Evolutionary conservation across 768 basidiomycete species (phyloP).

Genomic region (Mycena venus): DNA sequence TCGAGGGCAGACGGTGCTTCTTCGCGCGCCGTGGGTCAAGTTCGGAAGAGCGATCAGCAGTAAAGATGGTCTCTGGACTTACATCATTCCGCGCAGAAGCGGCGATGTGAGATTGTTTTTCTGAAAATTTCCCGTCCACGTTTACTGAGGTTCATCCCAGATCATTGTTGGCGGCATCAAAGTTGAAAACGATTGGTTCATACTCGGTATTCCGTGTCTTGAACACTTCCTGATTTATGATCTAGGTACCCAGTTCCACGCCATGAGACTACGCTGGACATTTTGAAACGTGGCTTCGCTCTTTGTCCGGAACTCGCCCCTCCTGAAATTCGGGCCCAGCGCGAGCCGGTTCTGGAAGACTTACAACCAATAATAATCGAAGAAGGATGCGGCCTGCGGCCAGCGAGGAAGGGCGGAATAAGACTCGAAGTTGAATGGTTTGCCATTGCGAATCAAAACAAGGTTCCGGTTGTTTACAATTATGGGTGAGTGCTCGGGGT

Average conservation of each 20-base stretch:
- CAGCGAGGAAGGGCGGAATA: slow-evolving; percentile 76
- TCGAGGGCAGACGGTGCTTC: slow-evolving; percentile 86
- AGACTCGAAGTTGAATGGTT: slow-evolving; percentile 21
- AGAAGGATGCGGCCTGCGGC: slow-evolving; percentile 74
- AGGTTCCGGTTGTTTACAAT: slow-evolving; percentile 55
- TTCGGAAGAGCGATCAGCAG: slow-evolving; percentile 65
- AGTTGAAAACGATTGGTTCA: slow-evolving; percentile 71
- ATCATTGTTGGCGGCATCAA: slow-evolving; percentile 76
- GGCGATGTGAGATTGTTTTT: slow-evolving; percentile 59
- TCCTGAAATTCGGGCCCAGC: slow-evolving; percentile 60
- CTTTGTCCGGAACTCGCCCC: slow-evolving; percentile 72
- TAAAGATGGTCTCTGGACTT: slow-evolving; percentile 62
- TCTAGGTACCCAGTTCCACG: slow-evolving; percentile 75
- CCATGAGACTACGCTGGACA: slow-evolving; percentile 70
- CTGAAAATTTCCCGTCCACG: background rate
- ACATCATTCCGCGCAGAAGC: slow-evolving; percentile 73
- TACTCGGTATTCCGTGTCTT: background rate
- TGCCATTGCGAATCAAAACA: slow-evolving; percentile 10
- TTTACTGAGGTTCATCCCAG: slow-evolving; percentile 36
- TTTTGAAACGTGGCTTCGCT: slow-evolving; percentile 64
- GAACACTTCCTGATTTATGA: background rate
- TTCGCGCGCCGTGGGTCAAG: slow-evolving; percentile 77
- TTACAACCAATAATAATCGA: slow-evolving; percentile 61
- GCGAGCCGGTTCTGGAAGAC: slow-evolving; percentile 64
- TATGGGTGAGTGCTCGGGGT: slow-evolving; percentile 9